These are phyloP conservation scores for Naganishia friedmannii DNA, from an alignment of 768 basidiomycete genomes.

Conservation along the genomic window DNA sequence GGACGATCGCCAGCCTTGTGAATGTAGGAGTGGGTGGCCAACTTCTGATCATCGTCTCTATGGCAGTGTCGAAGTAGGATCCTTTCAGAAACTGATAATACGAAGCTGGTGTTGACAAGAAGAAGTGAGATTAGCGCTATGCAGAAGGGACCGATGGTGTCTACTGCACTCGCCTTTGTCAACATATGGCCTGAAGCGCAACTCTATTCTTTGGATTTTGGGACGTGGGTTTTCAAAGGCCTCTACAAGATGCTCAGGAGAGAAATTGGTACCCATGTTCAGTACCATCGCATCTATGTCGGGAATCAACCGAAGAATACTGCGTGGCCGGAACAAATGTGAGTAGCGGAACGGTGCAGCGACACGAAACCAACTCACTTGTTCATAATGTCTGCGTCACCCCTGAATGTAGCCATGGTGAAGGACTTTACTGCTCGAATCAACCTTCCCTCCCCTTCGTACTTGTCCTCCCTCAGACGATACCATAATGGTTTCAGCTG, in stretches of 20 bases:
- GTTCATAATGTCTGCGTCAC: slow-evolving; percentile 71
- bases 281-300: slow-evolving; percentile 59
- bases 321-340: slow-evolving; percentile 24
- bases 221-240: slow-evolving; percentile 60
- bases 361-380: slow-evolving; percentile 51
- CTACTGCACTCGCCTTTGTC: slow-evolving; percentile 54
- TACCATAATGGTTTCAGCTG: slow-evolving; percentile 63
- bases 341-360: not conserved
- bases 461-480: slow-evolving; percentile 55
- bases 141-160: not conserved
- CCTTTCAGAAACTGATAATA: slow-evolving; percentile 78
- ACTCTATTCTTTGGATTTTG: slow-evolving; percentile 58
- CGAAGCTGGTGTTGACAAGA: slow-evolving; percentile 55
- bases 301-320: slow-evolving; percentile 61
- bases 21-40: slow-evolving; percentile 59
- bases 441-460: slow-evolving; percentile 2
- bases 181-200: slow-evolving; percentile 79
- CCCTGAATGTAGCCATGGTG: slow-evolving; percentile 59
- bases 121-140: not conserved
- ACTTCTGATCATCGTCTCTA: slow-evolving; percentile 60
- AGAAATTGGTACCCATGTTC: slow-evolving; percentile 73
- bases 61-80: slow-evolving; percentile 74
- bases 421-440: slow-evolving; percentile 16
- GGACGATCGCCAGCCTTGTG: slow-evolving; percentile 51
- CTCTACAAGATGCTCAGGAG: slow-evolving; percentile 76